Evolutionary conservation across 2,329 filamentous ascomycete species (phyloP).

Genomic region (Pezicula carpinea): DNA sequence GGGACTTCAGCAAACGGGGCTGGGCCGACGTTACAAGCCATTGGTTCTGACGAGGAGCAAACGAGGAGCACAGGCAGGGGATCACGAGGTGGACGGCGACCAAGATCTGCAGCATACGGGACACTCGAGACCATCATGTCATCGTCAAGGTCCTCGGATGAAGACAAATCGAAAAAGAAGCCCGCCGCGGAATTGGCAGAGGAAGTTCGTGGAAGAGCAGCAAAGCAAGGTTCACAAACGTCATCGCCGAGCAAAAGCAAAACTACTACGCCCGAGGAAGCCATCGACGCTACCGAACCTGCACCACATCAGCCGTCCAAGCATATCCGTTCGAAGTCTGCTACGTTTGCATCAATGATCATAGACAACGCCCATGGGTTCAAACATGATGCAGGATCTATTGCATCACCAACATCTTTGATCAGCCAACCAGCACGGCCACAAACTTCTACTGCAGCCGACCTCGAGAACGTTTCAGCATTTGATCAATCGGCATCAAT

Average conservation of each 20-base stretch:
- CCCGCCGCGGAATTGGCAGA: slow-evolving; percentile 52
- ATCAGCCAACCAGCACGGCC: slow-evolving; percentile 53
- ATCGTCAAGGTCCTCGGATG: slow-evolving; percentile 59
- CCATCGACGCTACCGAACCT: slow-evolving; percentile 7
- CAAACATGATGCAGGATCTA: slow-evolving; percentile 28
- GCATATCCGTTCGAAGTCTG: slow-evolving; percentile 32
- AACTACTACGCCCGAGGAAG: slow-evolving; percentile 4
- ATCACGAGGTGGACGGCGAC: slow-evolving; percentile 20
- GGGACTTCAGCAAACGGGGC: slow-evolving; percentile 24
- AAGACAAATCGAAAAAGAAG: slow-evolving; percentile 53
- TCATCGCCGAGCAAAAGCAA: slow-evolving; percentile 3
- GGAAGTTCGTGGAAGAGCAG: slow-evolving; percentile 46
- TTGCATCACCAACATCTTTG: slow-evolving; percentile 37
- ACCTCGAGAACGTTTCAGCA: slow-evolving; percentile 15
- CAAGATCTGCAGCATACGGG: slow-evolving; percentile 44
- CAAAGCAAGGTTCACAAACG: slow-evolving; percentile 27
- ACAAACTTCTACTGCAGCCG: slow-evolving; percentile 44
- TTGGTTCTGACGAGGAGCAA: slow-evolving; percentile 53
- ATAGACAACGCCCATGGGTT: slow-evolving; percentile 32
- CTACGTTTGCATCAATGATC: slow-evolving; percentile 41
- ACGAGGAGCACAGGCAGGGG: slow-evolving; percentile 16
- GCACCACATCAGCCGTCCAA: slow-evolving; percentile 17
- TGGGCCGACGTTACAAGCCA: slow-evolving; percentile 53
- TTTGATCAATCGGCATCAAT: slow-evolving; percentile 10
- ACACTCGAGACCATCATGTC: slow-evolving; percentile 65